A percentile compares a stretch with the other conserved stretches of the same genome.
These are phyloP conservation scores for Gymnopilus dilepis DNA, from an alignment of 768 basidiomycete genomes.

Conservation along the genomic window DNA sequence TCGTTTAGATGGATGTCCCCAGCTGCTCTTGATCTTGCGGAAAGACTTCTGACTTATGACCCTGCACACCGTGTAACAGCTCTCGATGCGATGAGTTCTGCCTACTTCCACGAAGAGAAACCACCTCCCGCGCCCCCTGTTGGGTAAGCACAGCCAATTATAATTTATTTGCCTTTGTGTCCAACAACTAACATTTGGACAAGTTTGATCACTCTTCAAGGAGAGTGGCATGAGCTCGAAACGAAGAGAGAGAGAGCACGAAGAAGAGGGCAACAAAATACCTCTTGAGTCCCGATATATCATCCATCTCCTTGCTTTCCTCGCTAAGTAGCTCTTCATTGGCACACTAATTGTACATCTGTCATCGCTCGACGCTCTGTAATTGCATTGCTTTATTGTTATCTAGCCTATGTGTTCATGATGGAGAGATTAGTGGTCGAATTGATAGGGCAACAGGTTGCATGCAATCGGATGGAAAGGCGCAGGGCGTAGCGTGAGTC, in stretches of 20 bases:
- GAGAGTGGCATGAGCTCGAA: constrained; percentile 98
- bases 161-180: constrained; percentile 12
- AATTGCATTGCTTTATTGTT: constrained; percentile 4
- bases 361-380: neutral
- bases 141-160: constrained; percentile 60
- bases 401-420: neutral
- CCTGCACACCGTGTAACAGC: constrained; percentile 81
- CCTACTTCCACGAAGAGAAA: constrained; percentile 85
- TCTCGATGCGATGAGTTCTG: constrained; percentile 74
- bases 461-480: too few species aligned
- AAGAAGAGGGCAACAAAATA: constrained; percentile 62
- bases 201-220: constrained; percentile 81
- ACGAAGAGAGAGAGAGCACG: constrained; percentile 90
- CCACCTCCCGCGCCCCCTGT: constrained; percentile 76
- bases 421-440: neutral
- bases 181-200: constrained; percentile 9
- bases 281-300: constrained; percentile 38
- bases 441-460: neutral
- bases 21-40: constrained; percentile 86
- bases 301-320: constrained; percentile 19
- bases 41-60: constrained; percentile 80
- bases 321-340: constrained; percentile 4
- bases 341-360: constrained; percentile 4
- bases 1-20: constrained; percentile 79
- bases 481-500: neutral